phyloP scores from a whole-genome alignment of 2,329 filamentous ascomycete species.

The Paradendryphiella salina region DNA sequence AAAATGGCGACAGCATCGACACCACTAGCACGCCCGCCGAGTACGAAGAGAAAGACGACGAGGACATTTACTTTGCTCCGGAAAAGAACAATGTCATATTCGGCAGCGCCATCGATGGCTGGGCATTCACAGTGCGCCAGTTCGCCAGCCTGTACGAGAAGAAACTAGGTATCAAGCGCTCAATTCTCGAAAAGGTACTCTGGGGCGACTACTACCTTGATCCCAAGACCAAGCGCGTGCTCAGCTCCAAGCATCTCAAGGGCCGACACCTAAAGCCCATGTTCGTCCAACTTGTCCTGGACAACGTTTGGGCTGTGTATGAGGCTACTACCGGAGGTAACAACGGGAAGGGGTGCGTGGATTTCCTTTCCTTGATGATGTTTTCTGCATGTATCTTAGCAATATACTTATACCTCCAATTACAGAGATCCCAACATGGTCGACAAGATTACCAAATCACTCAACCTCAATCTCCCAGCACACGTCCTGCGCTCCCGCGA shows the following conservation, averaged over 20 bases:
- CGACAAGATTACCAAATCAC: conserved; percentile 93
- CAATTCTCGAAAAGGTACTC: conserved; percentile 84
- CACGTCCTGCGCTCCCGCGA: conserved; percentile 84
- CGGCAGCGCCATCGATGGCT: conserved; percentile 96
- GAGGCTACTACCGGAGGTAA: conserved; percentile 83
- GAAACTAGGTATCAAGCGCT: conserved; percentile 92
- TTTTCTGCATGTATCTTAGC: conserved; percentile 40
- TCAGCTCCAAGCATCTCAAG: conserved; percentile 89
- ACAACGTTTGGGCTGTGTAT: conserved; percentile 96
- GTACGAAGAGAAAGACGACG: conserved; percentile 91
- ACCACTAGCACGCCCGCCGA: conserved; percentile 56
- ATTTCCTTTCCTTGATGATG: conserved; percentile 44
- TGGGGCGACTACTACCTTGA: conserved; percentile 98
- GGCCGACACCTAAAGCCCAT: conserved; percentile 90
- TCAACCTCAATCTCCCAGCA: conserved; percentile 80
- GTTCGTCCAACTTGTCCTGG: conserved; percentile 94
- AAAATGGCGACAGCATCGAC: conserved; percentile 59
- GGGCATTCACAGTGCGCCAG: conserved; percentile 95
- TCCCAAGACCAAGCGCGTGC: conserved; percentile 91
- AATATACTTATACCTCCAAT: conserved; percentile 48
- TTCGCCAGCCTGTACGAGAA: conserved; percentile 94
- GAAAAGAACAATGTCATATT: conserved; percentile 99
- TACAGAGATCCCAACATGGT: conserved; percentile 73
- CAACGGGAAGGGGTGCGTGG: conserved; percentile 74
- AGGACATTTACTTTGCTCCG: conserved; percentile 96